Percentiles rank a stretch among this genome's conserved stretches.
These are phyloP conservation scores for Coniella vitis DNA, from an alignment of 2,329 filamentous ascomycete species.

Conservation along the genomic window DNA sequence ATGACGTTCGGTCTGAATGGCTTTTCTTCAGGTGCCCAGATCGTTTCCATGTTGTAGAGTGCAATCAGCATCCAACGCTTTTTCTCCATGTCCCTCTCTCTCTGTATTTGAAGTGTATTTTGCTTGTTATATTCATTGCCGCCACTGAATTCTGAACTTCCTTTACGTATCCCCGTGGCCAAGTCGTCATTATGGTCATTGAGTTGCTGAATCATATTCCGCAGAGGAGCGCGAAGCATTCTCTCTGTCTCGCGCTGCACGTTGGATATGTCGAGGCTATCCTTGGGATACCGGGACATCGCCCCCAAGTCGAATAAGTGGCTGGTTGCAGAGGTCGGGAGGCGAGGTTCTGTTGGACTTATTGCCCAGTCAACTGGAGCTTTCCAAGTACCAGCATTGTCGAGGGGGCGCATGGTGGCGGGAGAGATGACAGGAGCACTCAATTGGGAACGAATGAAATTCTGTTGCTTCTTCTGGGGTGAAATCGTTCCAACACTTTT, in stretches of 20 bases:
- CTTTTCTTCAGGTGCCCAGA: conserved; percentile 16
- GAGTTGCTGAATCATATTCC: conserved; percentile 47
- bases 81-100: conserved; percentile 40
- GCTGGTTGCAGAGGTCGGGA: background rate
- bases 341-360: conserved; percentile 11
- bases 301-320: background rate
- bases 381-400: conserved; percentile 15
- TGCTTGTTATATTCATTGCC: conserved; percentile 10
- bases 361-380: conserved; percentile 15
- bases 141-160: background rate
- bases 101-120: conserved; percentile 40
- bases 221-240: conserved; percentile 47
- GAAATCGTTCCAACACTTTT: background rate
- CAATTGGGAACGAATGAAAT: conserved; percentile 24
- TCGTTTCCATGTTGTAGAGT: conserved; percentile 40
- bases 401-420: conserved; percentile 1
- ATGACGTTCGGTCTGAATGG: conserved; percentile 14
- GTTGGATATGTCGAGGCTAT: conserved; percentile 24
- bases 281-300: conserved; percentile 18
- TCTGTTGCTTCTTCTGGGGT: conserved; percentile 19
- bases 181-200: conserved; percentile 41
- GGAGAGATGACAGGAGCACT: conserved; percentile 9
- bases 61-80: conserved; percentile 30
- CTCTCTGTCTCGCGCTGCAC: conserved; percentile 48
- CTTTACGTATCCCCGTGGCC: background rate